A percentile compares a stretch with the other conserved stretches of the same genome.
phyloP scores from a whole-genome alignment of 2,329 filamentous ascomycete genomes.

The Graphilbum sp. region DNA sequence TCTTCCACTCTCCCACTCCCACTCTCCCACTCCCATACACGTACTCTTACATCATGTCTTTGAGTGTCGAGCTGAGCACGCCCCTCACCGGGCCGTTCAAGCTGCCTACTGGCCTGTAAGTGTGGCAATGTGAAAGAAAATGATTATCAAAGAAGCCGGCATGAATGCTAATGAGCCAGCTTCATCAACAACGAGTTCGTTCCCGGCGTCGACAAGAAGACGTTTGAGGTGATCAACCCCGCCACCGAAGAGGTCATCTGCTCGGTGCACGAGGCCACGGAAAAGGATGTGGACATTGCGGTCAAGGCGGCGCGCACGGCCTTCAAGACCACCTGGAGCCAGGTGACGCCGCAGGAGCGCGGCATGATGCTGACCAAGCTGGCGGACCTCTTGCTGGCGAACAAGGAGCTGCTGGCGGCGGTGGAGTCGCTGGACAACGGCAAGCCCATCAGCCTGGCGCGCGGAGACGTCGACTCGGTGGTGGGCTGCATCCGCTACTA shows the following conservation, averaged over 20 bases:
- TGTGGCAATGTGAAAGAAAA: too few relatives aligned
- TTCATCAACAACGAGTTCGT: slow-evolving; percentile 94
- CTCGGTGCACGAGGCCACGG: slow-evolving; percentile 68
- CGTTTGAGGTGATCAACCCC: slow-evolving; percentile 86
- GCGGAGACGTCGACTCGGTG: slow-evolving; percentile 54
- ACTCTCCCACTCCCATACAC: neutral
- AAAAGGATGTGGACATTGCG: slow-evolving; percentile 71
- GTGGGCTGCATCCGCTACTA: slow-evolving; percentile 68
- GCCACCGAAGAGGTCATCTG: slow-evolving; percentile 69
- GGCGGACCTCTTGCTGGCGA: slow-evolving; percentile 65
- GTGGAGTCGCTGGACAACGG: slow-evolving; percentile 83
- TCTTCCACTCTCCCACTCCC: neutral
- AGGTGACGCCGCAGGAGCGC: slow-evolving; percentile 53
- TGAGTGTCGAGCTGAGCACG: slow-evolving; percentile 45
- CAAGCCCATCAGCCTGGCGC: slow-evolving; percentile 63
- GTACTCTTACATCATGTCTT: slow-evolving; percentile 16
- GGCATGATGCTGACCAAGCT: slow-evolving; percentile 57
- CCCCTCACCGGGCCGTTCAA: slow-evolving; percentile 43
- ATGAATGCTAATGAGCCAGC: slow-evolving; percentile 20
- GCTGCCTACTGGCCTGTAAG: slow-evolving; percentile 47
- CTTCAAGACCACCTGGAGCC: slow-evolving; percentile 57
- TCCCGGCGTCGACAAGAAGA: slow-evolving; percentile 68
- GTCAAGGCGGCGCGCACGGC: slow-evolving; percentile 75
- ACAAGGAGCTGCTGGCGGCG: slow-evolving; percentile 58
- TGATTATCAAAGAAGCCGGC: neutral